Conservation (phyloP, 2,329 filamentous ascomycete genomes). For the Ophiostoma fasciatum region DNA sequence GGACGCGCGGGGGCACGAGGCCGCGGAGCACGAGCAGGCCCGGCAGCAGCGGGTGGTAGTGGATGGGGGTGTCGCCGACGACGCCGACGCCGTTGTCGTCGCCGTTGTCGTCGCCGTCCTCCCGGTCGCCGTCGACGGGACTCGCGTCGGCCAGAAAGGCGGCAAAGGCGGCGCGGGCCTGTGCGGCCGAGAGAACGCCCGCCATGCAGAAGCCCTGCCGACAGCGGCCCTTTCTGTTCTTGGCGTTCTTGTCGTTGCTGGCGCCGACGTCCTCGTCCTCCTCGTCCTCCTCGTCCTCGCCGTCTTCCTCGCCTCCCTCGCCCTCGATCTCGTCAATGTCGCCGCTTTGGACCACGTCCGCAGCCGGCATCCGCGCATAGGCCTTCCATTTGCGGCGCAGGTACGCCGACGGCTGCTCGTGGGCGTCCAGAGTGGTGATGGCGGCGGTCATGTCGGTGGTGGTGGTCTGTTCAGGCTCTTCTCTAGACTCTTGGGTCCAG, state of each 20-base stretch:
- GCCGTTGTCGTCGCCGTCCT: neutral
- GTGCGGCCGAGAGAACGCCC: conserved; percentile 26
- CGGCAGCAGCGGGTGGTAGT: conserved; percentile 51
- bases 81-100: neutral
- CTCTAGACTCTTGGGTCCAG: no score
- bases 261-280: neutral
- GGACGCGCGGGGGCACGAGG: conserved; percentile 54
- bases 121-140: conserved; percentile 4
- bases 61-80: conserved; percentile 28
- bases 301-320: neutral
- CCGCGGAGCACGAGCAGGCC: conserved; percentile 67
- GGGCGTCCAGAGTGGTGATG: conserved; percentile 49
- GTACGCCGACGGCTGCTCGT: conserved; percentile 58
- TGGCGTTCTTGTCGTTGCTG: neutral
- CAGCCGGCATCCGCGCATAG: conserved; percentile 46
- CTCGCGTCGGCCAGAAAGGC: conserved; percentile 19
- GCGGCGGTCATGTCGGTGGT: conserved; percentile 24
- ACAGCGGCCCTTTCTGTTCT: no score
- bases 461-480: neutral
- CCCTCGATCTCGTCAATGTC: conserved; percentile 40
- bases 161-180: conserved; percentile 28
- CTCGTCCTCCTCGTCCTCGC: neutral
- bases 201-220: conserved; percentile 27
- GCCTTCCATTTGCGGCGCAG: conserved; percentile 62
- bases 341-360: conserved; percentile 34